Percentiles rank a stretch among this genome's conserved stretches.
Conservation (phyloP, 129 eudicot genomes). For the Helianthus tuberosus region DNA sequence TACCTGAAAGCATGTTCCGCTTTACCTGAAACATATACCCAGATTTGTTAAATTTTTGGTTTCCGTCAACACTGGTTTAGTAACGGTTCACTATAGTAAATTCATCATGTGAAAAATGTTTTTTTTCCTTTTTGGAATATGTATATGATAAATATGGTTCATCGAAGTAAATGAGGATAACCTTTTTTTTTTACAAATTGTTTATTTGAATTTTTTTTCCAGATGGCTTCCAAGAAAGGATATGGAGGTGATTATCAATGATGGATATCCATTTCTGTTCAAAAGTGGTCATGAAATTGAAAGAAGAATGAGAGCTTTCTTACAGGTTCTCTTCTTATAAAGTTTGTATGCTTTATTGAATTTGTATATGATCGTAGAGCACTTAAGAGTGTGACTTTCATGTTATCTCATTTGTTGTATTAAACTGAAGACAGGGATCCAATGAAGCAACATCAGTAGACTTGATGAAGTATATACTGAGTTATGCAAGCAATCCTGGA, state of each 20-base stretch:
- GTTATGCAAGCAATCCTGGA: constrained; percentile 79
- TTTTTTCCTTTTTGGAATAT: no score
- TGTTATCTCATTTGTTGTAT: constrained; percentile 7
- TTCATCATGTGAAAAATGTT: no score
- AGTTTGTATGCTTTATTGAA: constrained; percentile 13
- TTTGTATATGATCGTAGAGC: neutral
- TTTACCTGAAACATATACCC: no score
- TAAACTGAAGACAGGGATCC: constrained; percentile 53
- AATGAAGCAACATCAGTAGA: constrained; percentile 64
- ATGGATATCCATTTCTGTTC: constrained; percentile 78
- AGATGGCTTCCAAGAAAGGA: constrained; percentile 75
- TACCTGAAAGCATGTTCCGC: no score
- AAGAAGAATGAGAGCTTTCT: constrained; percentile 74
- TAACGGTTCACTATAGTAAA: no score
- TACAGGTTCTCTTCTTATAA: constrained; percentile 38
- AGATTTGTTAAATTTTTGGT: no score
- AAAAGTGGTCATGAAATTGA: constrained; percentile 55
- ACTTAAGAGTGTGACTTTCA: neutral
- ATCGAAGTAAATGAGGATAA: neutral
- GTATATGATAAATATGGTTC: no score
- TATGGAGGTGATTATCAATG: constrained; percentile 51
- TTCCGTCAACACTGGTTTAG: no score
- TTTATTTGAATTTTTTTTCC: neutral
- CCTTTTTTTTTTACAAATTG: neutral
- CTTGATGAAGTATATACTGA: constrained; percentile 77